Evolutionary conservation across 768 basidiomycete genomes (phyloP).

Genomic region (Tephrocybe sp.): DNA sequence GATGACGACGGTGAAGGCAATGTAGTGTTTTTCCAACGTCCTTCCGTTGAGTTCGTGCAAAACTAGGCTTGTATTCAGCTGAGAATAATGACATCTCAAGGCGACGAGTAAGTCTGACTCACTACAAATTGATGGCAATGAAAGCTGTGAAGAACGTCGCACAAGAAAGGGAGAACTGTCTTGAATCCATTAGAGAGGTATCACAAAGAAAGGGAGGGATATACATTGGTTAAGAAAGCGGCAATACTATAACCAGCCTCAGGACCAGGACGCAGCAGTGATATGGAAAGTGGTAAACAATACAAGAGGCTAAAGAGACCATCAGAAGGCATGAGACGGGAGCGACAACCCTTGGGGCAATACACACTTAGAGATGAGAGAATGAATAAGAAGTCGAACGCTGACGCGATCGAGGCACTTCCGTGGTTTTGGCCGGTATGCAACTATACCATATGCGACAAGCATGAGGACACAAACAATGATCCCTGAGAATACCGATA

Average conservation of each 20-base stretch:
- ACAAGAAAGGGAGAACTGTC: slow-evolving; percentile 6
- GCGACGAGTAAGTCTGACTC: neutral
- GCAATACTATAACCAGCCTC: slow-evolving; percentile 17
- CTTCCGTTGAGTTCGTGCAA: slow-evolving; percentile 24
- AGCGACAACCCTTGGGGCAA: no score
- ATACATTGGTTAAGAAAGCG: slow-evolving; percentile 23
- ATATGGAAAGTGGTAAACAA: slow-evolving; percentile 16
- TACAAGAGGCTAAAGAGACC: slow-evolving; percentile 17
- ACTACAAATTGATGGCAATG: slow-evolving; percentile 28
- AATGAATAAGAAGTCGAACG: slow-evolving; percentile 10
- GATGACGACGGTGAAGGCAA: slow-evolving; percentile 17
- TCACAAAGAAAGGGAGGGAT: neutral
- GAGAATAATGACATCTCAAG: neutral
- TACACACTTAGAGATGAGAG: slow-evolving; percentile 13
- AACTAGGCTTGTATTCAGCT: slow-evolving; percentile 17
- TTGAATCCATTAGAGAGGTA: neutral
- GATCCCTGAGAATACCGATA: slow-evolving; percentile 11
- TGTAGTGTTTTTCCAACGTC: slow-evolving; percentile 27
- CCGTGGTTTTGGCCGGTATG: neutral
- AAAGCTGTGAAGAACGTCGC: slow-evolving; percentile 24
- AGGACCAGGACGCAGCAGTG: slow-evolving; percentile 11
- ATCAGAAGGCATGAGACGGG: neutral
- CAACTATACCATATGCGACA: slow-evolving; percentile 6
- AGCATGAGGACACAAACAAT: slow-evolving; percentile 11
- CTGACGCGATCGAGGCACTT: slow-evolving; percentile 15